These are phyloP conservation scores for Quercus bicolor DNA, from an alignment of 306 rosid genomes.

Conservation along the genomic window DNA sequence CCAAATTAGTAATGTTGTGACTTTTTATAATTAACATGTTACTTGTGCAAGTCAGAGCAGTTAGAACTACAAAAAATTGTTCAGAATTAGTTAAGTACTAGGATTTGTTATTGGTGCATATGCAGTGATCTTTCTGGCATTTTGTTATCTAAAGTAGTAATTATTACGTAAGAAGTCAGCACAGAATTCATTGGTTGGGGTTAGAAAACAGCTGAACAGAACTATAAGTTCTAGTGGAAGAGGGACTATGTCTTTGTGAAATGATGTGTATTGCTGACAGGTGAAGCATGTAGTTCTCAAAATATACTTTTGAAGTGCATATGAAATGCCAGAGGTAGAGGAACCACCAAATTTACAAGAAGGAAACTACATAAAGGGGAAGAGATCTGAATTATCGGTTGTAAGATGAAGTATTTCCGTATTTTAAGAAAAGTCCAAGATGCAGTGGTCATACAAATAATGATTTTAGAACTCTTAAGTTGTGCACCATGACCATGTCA, in stretches of 20 bases:
- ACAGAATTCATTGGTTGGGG: background rate
- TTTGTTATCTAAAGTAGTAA: background rate
- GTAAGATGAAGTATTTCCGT: background rate
- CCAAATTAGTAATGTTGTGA: background rate
- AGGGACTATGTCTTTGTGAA: too few species aligned
- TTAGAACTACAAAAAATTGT: background rate
- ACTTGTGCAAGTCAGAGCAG: background rate
- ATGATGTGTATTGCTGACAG: too few species aligned
- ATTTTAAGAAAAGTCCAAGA: background rate
- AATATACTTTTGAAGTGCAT: background rate
- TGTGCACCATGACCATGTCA: background rate
- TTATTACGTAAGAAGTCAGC: background rate
- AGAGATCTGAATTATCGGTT: background rate
- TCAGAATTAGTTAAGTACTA: background rate
- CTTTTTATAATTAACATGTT: background rate
- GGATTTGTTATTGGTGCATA: background rate
- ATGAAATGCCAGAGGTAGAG: background rate
- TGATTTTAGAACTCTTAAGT: background rate
- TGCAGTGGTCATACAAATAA: background rate
- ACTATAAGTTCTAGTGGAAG: too few species aligned
- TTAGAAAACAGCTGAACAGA: too few species aligned
- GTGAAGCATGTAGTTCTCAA: too few species aligned
- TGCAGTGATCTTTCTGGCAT: background rate
- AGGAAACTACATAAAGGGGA: background rate
- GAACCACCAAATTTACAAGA: background rate